phyloP scores from a whole-genome alignment of 2,329 filamentous ascomycete species.

The Clonostachys chloroleuca region DNA sequence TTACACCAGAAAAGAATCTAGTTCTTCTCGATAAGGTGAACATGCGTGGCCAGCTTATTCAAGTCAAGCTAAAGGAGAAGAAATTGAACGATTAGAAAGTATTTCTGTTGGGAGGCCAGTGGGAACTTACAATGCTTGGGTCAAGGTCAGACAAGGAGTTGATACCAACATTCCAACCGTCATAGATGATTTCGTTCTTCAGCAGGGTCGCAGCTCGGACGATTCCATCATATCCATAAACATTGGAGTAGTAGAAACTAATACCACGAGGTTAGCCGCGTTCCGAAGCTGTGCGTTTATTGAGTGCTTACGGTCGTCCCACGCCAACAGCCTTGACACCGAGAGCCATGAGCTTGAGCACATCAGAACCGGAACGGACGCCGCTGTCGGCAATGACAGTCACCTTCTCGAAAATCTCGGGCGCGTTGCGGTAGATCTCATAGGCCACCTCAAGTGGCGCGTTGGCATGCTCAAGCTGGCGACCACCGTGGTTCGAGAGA shows the following conservation, averaged over 20 bases:
- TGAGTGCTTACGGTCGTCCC: constrained; percentile 26
- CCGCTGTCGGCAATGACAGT: constrained; percentile 36
- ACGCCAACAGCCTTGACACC: constrained; percentile 38
- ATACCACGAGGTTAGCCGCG: too few species aligned
- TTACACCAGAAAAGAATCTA: too few species aligned
- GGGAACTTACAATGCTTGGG: too few species aligned
- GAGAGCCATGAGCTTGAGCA: constrained; percentile 34
- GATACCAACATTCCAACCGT: constrained; percentile 35
- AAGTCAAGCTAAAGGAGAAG: too few species aligned
- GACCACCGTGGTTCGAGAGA: constrained; percentile 36
- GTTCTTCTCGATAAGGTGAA: too few species aligned
- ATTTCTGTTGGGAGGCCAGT: too few species aligned
- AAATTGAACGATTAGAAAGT: too few species aligned
- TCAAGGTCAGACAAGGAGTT: too few species aligned
- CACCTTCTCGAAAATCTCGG: constrained; percentile 29
- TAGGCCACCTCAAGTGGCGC: constrained; percentile 29
- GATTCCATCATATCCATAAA: constrained; percentile 44
- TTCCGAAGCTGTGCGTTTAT: too few species aligned
- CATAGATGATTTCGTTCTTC: constrained; percentile 42
- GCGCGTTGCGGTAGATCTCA: constrained; percentile 28
- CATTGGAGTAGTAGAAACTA: constrained; percentile 44
- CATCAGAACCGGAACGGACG: constrained; percentile 34
- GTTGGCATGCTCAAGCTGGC: constrained; percentile 32
- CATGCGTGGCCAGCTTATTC: too few species aligned
- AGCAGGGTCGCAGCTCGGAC: constrained; percentile 35